Conservation (phyloP, 164 flowering plant species). For the Berberis thunbergii region DNA sequence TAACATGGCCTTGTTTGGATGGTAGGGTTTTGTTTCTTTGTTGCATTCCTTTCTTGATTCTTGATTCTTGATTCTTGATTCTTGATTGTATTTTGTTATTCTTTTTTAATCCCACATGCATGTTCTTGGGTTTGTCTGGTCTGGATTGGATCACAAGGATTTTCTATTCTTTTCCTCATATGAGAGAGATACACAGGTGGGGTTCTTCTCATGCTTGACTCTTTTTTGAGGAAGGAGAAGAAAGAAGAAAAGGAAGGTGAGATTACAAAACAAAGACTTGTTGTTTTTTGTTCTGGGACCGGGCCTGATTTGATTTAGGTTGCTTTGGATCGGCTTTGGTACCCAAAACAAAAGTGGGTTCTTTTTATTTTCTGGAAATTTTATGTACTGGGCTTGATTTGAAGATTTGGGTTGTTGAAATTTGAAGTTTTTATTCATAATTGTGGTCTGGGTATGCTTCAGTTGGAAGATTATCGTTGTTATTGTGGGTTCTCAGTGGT, state of each 20-base stretch:
- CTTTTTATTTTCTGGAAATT: neutral
- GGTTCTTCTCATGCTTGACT: constrained; percentile 3
- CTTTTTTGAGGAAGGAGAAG: neutral
- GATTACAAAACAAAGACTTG: neutral
- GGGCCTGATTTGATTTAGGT: too few species aligned
- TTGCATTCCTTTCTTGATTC: constrained; percentile 15
- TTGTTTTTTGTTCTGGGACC: constrained; percentile 3
- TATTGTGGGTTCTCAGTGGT: neutral
- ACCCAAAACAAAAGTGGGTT: constrained; percentile 1
- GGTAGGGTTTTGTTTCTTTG: constrained; percentile 10
- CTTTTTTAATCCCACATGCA: constrained; percentile 28
- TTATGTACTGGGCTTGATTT: neutral
- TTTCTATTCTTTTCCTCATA: constrained; percentile 13
- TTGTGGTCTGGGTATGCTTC: neutral
- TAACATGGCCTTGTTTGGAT: constrained; percentile 1
- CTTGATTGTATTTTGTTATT: neutral
- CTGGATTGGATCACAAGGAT: constrained; percentile 50
- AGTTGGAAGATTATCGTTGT: neutral
- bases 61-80: constrained; percentile 10
- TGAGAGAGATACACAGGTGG: constrained; percentile 4
- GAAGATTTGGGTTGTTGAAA: neutral
- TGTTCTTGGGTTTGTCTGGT: constrained; percentile 46
- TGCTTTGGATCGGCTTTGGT: constrained; percentile 11
- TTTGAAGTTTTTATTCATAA: neutral
- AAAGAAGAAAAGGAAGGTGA: constrained; percentile 4